Evolutionary conservation across 495 filamentous ascomycete species (phyloP), one percentile per base, ranked within the genome.

Genomic region (Pseudomonodictys pantanalensis): DNA sequence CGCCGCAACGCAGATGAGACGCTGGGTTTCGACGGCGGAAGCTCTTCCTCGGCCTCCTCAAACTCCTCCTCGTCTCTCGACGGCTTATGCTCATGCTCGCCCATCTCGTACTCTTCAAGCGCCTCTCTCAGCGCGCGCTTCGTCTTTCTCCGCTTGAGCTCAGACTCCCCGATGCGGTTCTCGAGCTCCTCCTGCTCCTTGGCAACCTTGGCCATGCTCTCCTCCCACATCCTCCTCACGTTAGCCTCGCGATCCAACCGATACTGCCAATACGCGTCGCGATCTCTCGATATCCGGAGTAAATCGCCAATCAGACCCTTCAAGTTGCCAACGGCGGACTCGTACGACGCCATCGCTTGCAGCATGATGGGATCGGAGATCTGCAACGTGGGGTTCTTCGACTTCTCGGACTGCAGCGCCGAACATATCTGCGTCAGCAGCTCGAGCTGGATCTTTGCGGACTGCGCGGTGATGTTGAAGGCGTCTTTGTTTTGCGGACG

Each of bases 231-330:
- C 42, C 88, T 84, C 25, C 93, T 84, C 67, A 97, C 83, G 68
- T 92, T 84, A 29, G 84, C 85, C 72, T 98, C 93, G 32, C 89
- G 85, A 67, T 92, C 91, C 25, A 98, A 80, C 15, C 93, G 84
- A 70, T 93, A 92, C 71, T 96, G 91, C 93, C 93, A 98, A 69
- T 96, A 95, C 0, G 90, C 83, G 72, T 98, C 93, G 25, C 95
- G 86, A 66, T 98, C 93, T 55, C 87, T 82, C 15, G 91, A 91
- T 66, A 98, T 97, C 30, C 89, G 89, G 11, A 96, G 75, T 2
- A 97, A 81, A 70, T 95, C 91, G 4, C 89, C 88, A 58, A 97
- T 81, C 11, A 97, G 79, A 2, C 85, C 86, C 64, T 91, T 95
- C 23, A 98, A 79, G 60, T 90, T 95, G 60, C 83, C 83, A 56